phyloP scores from a whole-genome alignment of 2,329 filamentous ascomycete species.

The Calonectria hawksworthii region DNA sequence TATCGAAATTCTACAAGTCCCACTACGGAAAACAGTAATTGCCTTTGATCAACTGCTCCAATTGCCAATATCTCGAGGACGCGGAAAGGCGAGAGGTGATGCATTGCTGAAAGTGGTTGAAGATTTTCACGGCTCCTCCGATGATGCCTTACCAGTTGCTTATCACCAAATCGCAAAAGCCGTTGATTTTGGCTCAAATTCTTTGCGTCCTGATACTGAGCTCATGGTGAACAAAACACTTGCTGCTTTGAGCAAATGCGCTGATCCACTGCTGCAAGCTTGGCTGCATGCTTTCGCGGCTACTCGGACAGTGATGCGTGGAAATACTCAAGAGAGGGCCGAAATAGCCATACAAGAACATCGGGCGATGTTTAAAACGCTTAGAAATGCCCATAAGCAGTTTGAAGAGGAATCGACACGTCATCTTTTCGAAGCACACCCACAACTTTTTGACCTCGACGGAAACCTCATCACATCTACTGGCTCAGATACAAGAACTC shows the following conservation, averaged over 20 bases:
- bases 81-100: neutral
- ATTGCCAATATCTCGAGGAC: neutral
- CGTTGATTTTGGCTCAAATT: neutral
- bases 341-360: neutral
- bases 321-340: neutral
- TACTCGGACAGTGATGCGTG: neutral
- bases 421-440: neutral
- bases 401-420: neutral
- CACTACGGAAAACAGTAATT: neutral
- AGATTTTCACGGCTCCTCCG: neutral
- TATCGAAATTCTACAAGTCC: neutral
- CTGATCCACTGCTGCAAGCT: neutral
- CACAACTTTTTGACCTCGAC: neutral
- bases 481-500: neutral
- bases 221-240: neutral
- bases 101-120: neutral
- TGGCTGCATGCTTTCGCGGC: neutral
- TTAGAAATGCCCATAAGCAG: neutral
- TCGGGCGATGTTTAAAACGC: neutral
- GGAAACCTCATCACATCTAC: neutral
- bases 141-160: neutral
- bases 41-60: neutral
- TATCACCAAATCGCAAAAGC: neutral
- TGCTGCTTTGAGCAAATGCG: neutral
- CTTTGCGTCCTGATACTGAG: neutral